phyloP scores from a whole-genome alignment of 164 flowering plant species.

The Vitis cinerea region DNA sequence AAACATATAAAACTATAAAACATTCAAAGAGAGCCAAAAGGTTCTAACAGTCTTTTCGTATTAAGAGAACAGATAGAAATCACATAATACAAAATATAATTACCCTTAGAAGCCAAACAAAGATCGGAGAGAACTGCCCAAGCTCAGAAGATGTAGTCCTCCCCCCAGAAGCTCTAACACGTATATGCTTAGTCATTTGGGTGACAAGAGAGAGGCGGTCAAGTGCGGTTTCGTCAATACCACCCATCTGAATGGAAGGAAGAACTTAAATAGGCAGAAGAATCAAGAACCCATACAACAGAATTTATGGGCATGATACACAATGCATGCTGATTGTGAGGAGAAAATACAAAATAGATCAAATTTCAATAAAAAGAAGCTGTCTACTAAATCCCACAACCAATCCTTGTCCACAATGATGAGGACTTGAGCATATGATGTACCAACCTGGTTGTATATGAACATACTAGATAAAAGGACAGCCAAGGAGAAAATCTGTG shows the following conservation, averaged over 20 bases:
- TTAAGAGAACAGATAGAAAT: too few species aligned
- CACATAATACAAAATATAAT: background rate
- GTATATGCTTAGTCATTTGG: slow-evolving; percentile 98
- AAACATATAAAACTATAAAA: background rate
- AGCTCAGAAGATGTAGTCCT: slow-evolving; percentile 79
- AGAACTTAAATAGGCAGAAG: slow-evolving; percentile 1
- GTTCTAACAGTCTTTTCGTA: too few species aligned
- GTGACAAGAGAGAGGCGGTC: slow-evolving; percentile 99
- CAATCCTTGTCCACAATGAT: background rate
- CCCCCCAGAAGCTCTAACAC: slow-evolving; percentile 95
- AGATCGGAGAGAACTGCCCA: slow-evolving; percentile 96
- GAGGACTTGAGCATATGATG: slow-evolving; percentile 1
- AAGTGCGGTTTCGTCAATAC: slow-evolving; percentile 95
- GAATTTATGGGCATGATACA: background rate
- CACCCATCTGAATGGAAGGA: slow-evolving; percentile 74
- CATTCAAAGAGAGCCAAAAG: too few species aligned
- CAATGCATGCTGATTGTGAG: background rate
- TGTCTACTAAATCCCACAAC: background rate
- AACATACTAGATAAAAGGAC: slow-evolving; percentile 97
- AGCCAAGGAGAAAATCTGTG: slow-evolving; percentile 95
- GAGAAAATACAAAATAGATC: background rate
- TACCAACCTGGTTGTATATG: slow-evolving; percentile 88
- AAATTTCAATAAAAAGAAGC: background rate
- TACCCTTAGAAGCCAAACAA: slow-evolving; percentile 99
- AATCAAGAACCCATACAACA: background rate